Evolutionary conservation across 2,329 filamentous ascomycete species (phyloP).

Genomic region (Sarocladium kiliense): DNA sequence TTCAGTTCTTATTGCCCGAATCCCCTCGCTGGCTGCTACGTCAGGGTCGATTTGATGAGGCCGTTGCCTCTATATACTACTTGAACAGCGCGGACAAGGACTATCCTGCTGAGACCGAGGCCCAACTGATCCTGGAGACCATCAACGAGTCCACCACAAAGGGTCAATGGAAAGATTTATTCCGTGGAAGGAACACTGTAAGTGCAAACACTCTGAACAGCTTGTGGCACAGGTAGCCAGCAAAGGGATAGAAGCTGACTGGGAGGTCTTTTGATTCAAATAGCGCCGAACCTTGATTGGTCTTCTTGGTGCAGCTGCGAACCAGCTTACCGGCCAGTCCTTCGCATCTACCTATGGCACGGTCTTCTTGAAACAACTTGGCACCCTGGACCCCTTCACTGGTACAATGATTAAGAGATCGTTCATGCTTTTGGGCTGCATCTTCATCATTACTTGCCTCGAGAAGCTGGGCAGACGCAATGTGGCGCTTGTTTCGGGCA

Average conservation of each 20-base stretch:
- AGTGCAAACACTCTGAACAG: conserved; percentile 4
- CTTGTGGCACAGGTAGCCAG: no score
- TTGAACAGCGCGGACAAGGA: conserved; percentile 10
- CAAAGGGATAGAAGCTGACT: no score
- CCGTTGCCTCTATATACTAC: conserved; percentile 13
- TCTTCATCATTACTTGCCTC: conserved; percentile 13
- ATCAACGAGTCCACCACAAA: conserved; percentile 15
- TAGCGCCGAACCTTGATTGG: conserved; percentile 4
- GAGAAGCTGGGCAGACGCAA: background rate
- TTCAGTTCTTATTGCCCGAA: conserved; percentile 18
- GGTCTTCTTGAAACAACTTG: conserved; percentile 16
- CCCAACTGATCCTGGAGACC: conserved; percentile 13
- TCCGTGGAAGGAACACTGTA: conserved; percentile 13
- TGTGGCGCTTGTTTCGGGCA: background rate
- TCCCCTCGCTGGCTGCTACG: conserved; percentile 20
- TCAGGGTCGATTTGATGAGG: conserved; percentile 13
- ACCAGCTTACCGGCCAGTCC: conserved; percentile 17
- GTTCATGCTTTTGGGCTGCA: conserved; percentile 13
- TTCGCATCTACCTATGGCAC: conserved; percentile 18
- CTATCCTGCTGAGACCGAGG: conserved; percentile 15
- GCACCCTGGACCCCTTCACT: conserved; percentile 21
- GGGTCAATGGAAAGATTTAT: conserved; percentile 9
- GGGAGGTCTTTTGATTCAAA: no score
- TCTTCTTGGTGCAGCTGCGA: background rate
- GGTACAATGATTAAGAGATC: conserved; percentile 19